Evolutionary conservation across 2,329 filamentous ascomycete species (phyloP), one percentile per base, ranked within the genome.

Genomic region (Fusarium subtropicale): DNA sequence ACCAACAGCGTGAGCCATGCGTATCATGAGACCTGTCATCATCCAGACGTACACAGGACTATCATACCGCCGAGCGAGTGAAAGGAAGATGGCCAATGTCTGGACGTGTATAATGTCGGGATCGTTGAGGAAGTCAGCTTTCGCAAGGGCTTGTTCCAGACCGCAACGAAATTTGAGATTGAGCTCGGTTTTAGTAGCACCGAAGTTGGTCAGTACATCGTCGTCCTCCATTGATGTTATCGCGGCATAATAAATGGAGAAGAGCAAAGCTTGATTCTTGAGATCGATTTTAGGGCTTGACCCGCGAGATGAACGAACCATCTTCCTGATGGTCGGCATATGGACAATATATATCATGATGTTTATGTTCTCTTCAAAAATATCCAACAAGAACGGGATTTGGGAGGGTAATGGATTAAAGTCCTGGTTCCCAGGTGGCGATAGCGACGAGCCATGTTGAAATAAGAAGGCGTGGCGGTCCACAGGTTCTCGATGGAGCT

Each of bases 21-120:
- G 80, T 20, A 88, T 84, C n/a, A 86, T 84, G 2, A 91, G 81
- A 0, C 88, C 89, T 0, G 87, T 88, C 68, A 92, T 80, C 39
- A 88, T 87, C 88, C 89, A 91, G 7, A 87, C 83, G 5, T 88
- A 87, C 6, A 83, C 74, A 51, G 86, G 76, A 70, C 84, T 83
- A 41, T 87, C 85, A 41, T 85, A 81, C 13, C 82, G 81, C 18
- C 85, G 83, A 11, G 86, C 82, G 2, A 86, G 79, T 6, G 86
- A 80, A 8, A 91, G 80, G 63, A 88, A 90, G 0, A 91, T 79
- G 3, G 85, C 78, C 54, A 90, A 85, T 0, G 89, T 88, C 74
- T 92, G 89, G 2, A 91, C 77, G 0, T 90, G 83, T 9, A 85
- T 81, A 2, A 91, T 63, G 44, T 91, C 87, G 0, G 87, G 86